Percentiles rank a stretch among this genome's conserved stretches.
phyloP scores from a whole-genome alignment of 441 rosid species.

The Flueggea neowawraea region DNA sequence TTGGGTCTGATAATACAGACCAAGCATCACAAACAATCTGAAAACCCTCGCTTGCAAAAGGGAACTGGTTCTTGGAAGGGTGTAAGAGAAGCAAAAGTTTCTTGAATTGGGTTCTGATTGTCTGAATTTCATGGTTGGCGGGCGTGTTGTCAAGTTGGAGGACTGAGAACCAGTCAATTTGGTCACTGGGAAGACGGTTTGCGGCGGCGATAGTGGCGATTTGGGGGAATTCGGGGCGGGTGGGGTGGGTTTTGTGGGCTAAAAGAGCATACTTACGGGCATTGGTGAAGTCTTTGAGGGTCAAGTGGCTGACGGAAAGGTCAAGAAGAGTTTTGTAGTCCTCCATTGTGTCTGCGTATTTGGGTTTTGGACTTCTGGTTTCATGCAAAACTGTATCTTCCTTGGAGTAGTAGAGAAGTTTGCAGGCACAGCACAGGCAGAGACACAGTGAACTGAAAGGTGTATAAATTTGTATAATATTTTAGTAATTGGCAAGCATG shows the following conservation, averaged over 20 bases:
- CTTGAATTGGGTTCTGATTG: conserved; percentile 8
- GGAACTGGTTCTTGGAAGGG: conserved; percentile 26
- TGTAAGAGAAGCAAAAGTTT: conserved; percentile 12
- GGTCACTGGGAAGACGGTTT: conserved; percentile 11
- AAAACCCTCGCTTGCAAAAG: conserved; percentile 18
- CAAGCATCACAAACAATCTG: conserved; percentile 17
- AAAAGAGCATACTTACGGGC: conserved; percentile 19
- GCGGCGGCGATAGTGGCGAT: conserved; percentile 23
- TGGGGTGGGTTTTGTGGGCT: conserved; percentile 17
- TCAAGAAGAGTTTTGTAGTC: too few relatives aligned
- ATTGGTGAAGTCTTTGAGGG: conserved; percentile 16
- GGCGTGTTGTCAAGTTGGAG: conserved; percentile 15
- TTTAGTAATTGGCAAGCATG: too few relatives aligned
- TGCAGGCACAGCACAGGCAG: too few relatives aligned
- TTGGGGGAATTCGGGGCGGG: conserved; percentile 12
- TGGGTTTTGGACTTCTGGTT: too few relatives aligned
- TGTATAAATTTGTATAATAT: too few relatives aligned
- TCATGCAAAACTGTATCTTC: too few relatives aligned
- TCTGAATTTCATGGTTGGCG: not conserved
- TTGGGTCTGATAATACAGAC: conserved; percentile 17
- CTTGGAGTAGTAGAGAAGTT: too few relatives aligned
- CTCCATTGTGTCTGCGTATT: too few relatives aligned
- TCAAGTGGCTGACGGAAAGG: conserved; percentile 14
- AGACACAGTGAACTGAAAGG: too few relatives aligned
- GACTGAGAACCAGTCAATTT: conserved; percentile 20